A percentile compares a stretch with the other conserved stretches of the same genome.
These are phyloP conservation scores for Amanita rubescens DNA, from an alignment of 768 basidiomycete genomes.

Conservation along the genomic window DNA sequence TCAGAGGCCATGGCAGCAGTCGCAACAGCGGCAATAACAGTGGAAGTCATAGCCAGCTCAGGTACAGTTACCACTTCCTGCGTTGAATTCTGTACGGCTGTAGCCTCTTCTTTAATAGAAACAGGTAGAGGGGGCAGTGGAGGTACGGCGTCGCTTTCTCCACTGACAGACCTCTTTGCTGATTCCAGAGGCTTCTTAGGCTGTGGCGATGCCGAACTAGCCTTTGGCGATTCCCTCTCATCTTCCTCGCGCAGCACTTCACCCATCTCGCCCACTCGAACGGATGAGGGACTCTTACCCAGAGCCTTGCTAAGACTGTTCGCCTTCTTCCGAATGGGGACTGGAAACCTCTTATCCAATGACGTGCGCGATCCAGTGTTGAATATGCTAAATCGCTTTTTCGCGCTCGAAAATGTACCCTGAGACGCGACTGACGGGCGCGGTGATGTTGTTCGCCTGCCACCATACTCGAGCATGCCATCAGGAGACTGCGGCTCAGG, in stretches of 20 bases:
- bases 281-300: conserved; percentile 28
- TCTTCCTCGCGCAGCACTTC: conserved; percentile 56
- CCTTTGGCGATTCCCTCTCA: conserved; percentile 19
- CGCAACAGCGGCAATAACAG: background rate
- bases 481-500: conserved; percentile 19
- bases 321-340: conserved; percentile 12
- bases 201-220: conserved; percentile 12
- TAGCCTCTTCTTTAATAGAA: background rate
- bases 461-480: background rate
- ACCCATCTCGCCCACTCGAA: conserved; percentile 61
- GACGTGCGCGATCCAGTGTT: conserved; percentile 25
- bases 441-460: background rate
- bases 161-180: conserved; percentile 1
- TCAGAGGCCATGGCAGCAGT: background rate
- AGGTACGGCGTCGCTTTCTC: background rate
- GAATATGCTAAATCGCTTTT: conserved; percentile 64
- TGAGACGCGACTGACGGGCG: conserved; percentile 26
- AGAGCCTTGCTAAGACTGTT: conserved; percentile 16
- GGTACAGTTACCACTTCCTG: background rate
- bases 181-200: conserved; percentile 12
- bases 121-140: background rate
- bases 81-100: background rate
- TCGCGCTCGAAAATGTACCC: conserved; percentile 41
- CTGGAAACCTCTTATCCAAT: conserved; percentile 21
- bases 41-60: background rate